Conservation (phyloP, 2,329 filamentous ascomycete genomes). For the Annulohypoxylon truncatum region DNA sequence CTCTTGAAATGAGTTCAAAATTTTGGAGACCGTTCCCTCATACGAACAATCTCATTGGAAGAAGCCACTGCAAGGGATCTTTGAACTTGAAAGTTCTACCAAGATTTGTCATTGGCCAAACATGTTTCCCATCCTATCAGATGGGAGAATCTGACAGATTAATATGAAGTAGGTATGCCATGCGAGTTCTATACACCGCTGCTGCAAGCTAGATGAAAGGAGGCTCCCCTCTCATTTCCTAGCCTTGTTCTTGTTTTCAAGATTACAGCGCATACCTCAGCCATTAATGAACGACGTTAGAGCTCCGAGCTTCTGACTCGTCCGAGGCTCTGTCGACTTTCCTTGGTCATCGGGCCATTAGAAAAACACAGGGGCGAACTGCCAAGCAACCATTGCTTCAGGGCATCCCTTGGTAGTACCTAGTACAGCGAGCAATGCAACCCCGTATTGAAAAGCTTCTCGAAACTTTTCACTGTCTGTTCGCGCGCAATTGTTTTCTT, state of each 20-base stretch:
- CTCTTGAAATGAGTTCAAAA: constrained; percentile 20
- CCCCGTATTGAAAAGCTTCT: constrained; percentile 39
- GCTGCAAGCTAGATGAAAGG: constrained; percentile 34
- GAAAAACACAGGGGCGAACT: constrained; percentile 19
- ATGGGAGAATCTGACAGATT: constrained; percentile 19
- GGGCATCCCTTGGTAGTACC: constrained; percentile 27
- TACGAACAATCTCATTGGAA: constrained; percentile 21
- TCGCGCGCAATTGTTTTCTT: constrained; percentile 3
- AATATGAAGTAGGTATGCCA: constrained; percentile 27
- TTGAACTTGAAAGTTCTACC: constrained; percentile 21
- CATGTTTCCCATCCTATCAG: constrained; percentile 33
- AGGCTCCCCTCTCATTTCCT: constrained; percentile 38
- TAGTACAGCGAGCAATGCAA: constrained; percentile 21
- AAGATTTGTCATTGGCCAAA: constrained; percentile 21
- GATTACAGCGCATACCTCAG: constrained; percentile 14
- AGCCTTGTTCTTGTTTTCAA: constrained; percentile 4
- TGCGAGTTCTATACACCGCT: constrained; percentile 12
- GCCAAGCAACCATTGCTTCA: constrained; percentile 38
- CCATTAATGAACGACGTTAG: constrained; percentile 1
- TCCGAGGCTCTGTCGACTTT: constrained; percentile 38
- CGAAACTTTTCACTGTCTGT: constrained; percentile 36
- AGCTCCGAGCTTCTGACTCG: constrained; percentile 21
- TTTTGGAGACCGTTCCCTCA: constrained; percentile 18
- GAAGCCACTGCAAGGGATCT: constrained; percentile 21
- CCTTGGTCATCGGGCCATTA: constrained; percentile 32